Conservation (phyloP, 345 rosid species). For the Eucalyptus fibrosa region DNA sequence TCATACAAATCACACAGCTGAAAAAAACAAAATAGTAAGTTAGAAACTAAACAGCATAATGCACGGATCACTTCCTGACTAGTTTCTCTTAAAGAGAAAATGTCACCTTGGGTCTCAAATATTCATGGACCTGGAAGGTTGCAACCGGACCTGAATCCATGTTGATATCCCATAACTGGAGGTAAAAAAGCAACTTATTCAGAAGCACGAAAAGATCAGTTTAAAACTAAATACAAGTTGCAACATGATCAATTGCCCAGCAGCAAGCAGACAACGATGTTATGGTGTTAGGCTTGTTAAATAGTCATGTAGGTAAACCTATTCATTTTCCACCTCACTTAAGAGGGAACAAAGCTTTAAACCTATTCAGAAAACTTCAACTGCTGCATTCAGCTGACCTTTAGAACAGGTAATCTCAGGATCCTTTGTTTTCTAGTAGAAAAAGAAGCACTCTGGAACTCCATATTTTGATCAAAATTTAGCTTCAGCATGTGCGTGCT, state of each 20-base stretch:
- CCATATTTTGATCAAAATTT: not conserved
- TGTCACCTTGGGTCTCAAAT: conserved; percentile 70
- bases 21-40: not conserved
- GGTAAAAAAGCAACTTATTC: not conserved
- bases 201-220: not conserved
- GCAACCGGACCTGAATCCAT: conserved; percentile 96
- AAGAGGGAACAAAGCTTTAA: not conserved
- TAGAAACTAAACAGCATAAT: not conserved
- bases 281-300: not conserved
- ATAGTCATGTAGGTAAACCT: not conserved
- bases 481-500: not conserved
- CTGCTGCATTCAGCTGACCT: not conserved
- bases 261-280: not conserved
- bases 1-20: conserved; percentile 98
- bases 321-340: not conserved
- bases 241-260: not conserved
- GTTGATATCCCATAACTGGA: conserved; percentile 65
- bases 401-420: not conserved
- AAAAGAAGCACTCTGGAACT: not conserved
- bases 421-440: not conserved
- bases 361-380: not conserved
- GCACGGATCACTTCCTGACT: not conserved
- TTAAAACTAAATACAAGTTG: not conserved
- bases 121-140: conserved; percentile 74
- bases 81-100: not conserved